Conservation (phyloP, 192 early-diverging fungal species). For the Backusella mclennaniae region DNA sequence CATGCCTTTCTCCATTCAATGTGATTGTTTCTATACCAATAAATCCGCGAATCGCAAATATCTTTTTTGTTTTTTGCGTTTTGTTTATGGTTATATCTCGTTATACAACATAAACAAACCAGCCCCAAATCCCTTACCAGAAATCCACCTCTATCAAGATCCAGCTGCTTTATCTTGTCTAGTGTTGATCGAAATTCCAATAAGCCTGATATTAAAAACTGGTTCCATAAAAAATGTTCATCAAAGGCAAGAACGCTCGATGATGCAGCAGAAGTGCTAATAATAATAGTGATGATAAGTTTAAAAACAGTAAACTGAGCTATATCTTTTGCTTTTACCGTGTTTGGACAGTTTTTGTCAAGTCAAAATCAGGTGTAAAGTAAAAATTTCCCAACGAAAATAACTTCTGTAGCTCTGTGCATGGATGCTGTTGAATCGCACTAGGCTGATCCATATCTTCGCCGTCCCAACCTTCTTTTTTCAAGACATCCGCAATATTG, state of each 20-base stretch:
- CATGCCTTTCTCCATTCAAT: conserved; percentile 36
- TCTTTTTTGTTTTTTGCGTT: conserved; percentile 27
- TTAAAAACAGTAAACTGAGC: background rate
- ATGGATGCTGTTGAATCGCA: conserved; percentile 65
- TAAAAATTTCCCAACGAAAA: conserved; percentile 91
- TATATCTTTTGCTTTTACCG: conserved; percentile 46
- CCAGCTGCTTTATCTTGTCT: conserved; percentile 53
- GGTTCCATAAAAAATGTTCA: conserved; percentile 91
- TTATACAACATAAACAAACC: background rate
- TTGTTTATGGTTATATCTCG: background rate
- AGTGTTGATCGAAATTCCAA: conserved; percentile 81
- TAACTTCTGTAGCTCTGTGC: conserved; percentile 69
- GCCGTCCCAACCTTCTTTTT: conserved; percentile 37
- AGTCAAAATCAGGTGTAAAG: conserved; percentile 86
- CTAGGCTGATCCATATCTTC: conserved; percentile 38
- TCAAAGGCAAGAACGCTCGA: conserved; percentile 59
- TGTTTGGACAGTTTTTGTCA: conserved; percentile 78
- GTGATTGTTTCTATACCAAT: conserved; percentile 51
- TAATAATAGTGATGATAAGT: background rate
- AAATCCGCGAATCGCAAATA: conserved; percentile 75
- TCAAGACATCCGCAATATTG: conserved; percentile 34
- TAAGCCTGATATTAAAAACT: conserved; percentile 75
- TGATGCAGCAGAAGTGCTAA: conserved; percentile 41
- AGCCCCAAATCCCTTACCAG: conserved; percentile 43
- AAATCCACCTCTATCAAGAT: conserved; percentile 74